Base-by-base conservation (phyloP, 2,329 filamentous ascomycete species). In the Dothideomycetes sp. region DNA sequence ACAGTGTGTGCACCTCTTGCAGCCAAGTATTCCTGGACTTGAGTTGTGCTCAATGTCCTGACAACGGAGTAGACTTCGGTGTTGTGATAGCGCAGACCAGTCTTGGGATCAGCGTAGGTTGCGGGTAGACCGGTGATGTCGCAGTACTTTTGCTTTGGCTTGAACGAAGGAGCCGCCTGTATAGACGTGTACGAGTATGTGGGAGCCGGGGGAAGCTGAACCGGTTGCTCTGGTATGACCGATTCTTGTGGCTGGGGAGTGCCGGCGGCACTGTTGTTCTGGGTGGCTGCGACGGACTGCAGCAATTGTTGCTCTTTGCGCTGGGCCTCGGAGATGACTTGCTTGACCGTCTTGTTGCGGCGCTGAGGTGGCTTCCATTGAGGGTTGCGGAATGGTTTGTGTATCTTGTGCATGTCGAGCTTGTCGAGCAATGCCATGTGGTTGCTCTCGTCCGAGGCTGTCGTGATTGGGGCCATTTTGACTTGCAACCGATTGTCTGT, bases 291-390 rank as follows among this genome's bases (percentile, higher is more conserved):
- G 15, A 40, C 37, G 3, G 37, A 40, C 12, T 82, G 85, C 56
- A 88, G 71, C 24, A 84, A 73, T 3, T 87, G 94, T n/a, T 86
- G 85, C 68, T 96, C 89, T 57, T 83, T 85, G 52, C 86, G 82
- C 16, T 84, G 78, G 10, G 83, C 84, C 55, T 98, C 91, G 45
- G 86, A 83, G 46, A 98, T 73, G 47, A 98, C 91, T 53, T 94
- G 85, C 64, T 96, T 96, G 64, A 96, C 81, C 63, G 94, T 96
- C 71, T 98, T 98, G 76, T 98, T 98, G 63, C 91, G 85, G 37
- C 91, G 87, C 63, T 88, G 82, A 50, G 89, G 86, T 12, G 91
- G 86, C 57, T 84, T 87, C 91, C 91, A 98, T 60, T 78, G 68
- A 3, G 82, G 71, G 59, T 87, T 94, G 62, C 89, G 88, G 71